Evolutionary conservation across 805 yeast species (phyloP).

Genomic region (Helenozyma rhizophorensis): DNA sequence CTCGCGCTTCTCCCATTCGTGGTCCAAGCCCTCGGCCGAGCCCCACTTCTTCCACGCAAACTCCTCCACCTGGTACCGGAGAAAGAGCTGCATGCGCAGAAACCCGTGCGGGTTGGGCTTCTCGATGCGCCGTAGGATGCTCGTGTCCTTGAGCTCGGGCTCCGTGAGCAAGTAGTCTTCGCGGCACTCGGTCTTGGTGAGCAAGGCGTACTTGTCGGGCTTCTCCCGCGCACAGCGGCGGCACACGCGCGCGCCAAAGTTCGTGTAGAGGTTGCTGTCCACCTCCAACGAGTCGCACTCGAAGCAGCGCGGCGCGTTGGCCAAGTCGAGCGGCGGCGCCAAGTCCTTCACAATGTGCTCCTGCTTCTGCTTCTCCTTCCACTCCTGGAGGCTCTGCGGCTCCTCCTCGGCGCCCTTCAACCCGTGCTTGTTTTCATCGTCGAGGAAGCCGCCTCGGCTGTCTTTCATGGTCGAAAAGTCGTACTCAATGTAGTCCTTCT

Average conservation of each 20-base stretch:
- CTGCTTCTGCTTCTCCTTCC: slow-evolving; percentile 44
- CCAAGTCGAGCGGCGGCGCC: slow-evolving; percentile 70
- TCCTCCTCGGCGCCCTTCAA: slow-evolving; percentile 32
- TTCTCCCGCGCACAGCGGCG: slow-evolving; percentile 62
- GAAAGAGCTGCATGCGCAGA: slow-evolving; percentile 87
- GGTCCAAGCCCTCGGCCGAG: slow-evolving; percentile 78
- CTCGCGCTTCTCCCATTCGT: slow-evolving; percentile 88
- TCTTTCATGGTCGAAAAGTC: slow-evolving; percentile 92
- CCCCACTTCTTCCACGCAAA: slow-evolving; percentile 95
- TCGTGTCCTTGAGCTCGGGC: slow-evolving; percentile 76
- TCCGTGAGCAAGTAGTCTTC: slow-evolving; percentile 93
- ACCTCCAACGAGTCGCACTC: slow-evolving; percentile 83
- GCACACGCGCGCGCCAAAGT: slow-evolving; percentile 77
- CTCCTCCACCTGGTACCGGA: slow-evolving; percentile 90
- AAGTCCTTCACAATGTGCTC: slow-evolving; percentile 42
- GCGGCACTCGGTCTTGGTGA: slow-evolving; percentile 93
- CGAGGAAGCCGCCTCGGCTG: slow-evolving; percentile 78
- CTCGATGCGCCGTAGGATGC: slow-evolving; percentile 69
- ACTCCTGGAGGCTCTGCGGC: slow-evolving; percentile 41
- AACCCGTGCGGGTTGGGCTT: slow-evolving; percentile 94
- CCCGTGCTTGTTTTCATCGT: slow-evolving; percentile 15
- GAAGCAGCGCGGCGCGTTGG: slow-evolving; percentile 72
- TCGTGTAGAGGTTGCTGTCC: slow-evolving; percentile 63
- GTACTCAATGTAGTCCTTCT: slow-evolving; percentile 70
- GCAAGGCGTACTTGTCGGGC: slow-evolving; percentile 85